Conservation (phyloP, 2,329 filamentous ascomycete genomes). For the Verticillium zaregamsianum region DNA sequence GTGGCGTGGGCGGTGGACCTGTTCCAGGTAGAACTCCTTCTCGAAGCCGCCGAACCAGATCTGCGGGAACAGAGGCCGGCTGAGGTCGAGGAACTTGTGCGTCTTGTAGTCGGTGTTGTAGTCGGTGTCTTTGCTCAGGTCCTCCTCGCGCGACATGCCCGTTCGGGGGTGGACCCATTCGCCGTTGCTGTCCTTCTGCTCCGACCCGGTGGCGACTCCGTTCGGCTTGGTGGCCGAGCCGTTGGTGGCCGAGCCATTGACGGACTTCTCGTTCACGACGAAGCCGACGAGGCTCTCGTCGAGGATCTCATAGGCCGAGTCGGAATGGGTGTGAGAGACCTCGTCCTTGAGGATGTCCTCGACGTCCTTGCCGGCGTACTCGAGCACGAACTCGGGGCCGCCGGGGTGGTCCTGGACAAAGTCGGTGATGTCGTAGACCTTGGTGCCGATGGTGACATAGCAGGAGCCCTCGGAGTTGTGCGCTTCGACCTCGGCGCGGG, state of each 20-base stretch:
- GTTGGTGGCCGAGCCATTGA: conserved; percentile 25
- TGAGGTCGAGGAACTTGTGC: conserved; percentile 92
- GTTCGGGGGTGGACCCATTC: conserved; percentile 57
- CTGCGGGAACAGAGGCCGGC: conserved; percentile 78
- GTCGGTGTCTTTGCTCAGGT: conserved; percentile 84
- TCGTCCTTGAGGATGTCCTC: conserved; percentile 77
- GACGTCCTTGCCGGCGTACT: conserved; percentile 87
- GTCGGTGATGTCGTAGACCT: conserved; percentile 92
- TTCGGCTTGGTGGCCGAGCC: conserved; percentile 22
- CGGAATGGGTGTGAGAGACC: conserved; percentile 79
- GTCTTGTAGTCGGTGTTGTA: conserved; percentile 70
- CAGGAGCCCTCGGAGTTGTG: conserved; percentile 81
- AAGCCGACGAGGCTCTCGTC: conserved; percentile 85
- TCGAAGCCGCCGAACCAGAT: conserved; percentile 83
- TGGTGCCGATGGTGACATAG: conserved; percentile 85
- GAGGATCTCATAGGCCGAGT: conserved; percentile 92
- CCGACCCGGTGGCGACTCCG: conserved; percentile 35
- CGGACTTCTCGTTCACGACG: conserved; percentile 56
- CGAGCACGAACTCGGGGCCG: conserved; percentile 80
- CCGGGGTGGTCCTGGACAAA: conserved; percentile 91
- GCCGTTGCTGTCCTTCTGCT: conserved; percentile 21
- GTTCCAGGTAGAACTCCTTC: conserved; percentile 95
- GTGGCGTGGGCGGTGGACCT: conserved; percentile 91
- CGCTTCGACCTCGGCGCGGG: conserved; percentile 71
- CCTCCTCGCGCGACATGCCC: conserved; percentile 85